Evolutionary conservation across 352 stramenopile genomes (phyloP).

Genomic region (Pythium dissimile): DNA sequence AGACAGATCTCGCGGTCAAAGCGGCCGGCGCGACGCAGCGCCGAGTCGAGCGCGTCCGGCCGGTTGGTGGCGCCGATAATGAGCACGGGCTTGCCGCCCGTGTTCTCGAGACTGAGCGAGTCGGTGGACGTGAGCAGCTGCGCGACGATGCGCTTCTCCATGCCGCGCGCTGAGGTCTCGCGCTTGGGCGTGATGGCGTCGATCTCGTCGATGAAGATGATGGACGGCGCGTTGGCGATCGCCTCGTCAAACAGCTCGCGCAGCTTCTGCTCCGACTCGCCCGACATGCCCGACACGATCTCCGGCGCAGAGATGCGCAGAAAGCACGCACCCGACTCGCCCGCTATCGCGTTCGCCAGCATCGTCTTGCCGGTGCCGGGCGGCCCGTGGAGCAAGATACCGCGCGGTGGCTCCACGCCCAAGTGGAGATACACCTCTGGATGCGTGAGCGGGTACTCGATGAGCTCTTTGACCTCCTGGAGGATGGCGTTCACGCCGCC

Average conservation of each 20-base stretch:
- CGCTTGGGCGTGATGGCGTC: constrained; percentile 95
- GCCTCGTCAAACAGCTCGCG: constrained; percentile 95
- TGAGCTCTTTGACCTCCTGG: constrained; percentile 91
- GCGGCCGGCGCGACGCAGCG: constrained; percentile 93
- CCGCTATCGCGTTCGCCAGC: constrained; percentile 91
- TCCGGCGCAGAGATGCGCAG: constrained; percentile 87
- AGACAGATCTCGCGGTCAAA: constrained; percentile 99
- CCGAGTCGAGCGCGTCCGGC: constrained; percentile 95
- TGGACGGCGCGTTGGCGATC: constrained; percentile 91
- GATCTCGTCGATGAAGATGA: constrained; percentile 99
- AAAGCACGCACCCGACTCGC: constrained; percentile 90
- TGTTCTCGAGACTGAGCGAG: constrained; percentile 86
- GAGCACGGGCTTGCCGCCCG: constrained; percentile 90
- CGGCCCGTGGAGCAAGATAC: constrained; percentile 90
- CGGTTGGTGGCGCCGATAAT: constrained; percentile 98
- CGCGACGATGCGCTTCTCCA: constrained; percentile 97
- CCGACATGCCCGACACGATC: constrained; percentile 94
- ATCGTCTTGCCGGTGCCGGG: constrained; percentile 94
- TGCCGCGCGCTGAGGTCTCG: constrained; percentile 90
- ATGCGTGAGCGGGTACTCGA: constrained; percentile 93
- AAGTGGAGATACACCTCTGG: constrained; percentile 93
- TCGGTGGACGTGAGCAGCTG: constrained; percentile 94
- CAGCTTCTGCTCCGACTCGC: constrained; percentile 86
- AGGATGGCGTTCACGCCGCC: constrained; percentile 86
- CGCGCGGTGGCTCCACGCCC: constrained; percentile 89